A percentile compares a stretch with the other conserved stretches of the same genome.
Evolutionary conservation across 2,329 filamentous ascomycete species (phyloP).

Genomic region (Fusarium vanettenii): DNA sequence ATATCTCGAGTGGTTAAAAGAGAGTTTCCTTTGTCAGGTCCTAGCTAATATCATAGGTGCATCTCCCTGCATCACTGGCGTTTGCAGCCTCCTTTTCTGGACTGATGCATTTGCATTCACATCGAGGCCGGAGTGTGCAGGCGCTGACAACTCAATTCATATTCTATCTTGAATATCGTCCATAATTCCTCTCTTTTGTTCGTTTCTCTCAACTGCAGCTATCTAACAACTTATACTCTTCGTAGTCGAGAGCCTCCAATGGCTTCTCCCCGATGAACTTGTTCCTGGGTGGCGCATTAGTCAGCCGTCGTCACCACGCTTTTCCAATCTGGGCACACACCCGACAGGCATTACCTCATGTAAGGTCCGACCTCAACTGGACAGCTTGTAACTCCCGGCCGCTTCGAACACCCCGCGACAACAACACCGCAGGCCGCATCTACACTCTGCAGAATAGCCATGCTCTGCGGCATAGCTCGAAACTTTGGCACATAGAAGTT

Average conservation of each 20-base stretch:
- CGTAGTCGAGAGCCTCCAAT: neutral
- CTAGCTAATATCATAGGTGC: neutral
- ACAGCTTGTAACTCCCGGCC: conserved; percentile 42
- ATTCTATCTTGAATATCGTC: neutral
- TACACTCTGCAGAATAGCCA: conserved; percentile 40
- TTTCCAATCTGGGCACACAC: conserved; percentile 9
- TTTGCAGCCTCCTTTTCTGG: neutral
- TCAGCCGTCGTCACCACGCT: conserved; percentile 11
- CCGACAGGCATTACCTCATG: conserved; percentile 43
- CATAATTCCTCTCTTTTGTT: neutral
- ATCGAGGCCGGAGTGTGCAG: neutral
- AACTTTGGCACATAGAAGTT: conserved; percentile 48
- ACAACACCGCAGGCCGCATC: conserved; percentile 27
- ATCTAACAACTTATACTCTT: neutral
- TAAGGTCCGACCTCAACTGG: conserved; percentile 42
- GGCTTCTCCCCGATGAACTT: neutral
- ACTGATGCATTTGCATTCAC: neutral
- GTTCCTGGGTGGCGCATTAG: conserved; percentile 17
- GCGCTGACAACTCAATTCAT: neutral
- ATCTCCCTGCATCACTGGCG: neutral
- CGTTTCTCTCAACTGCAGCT: neutral
- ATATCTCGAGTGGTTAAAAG: neutral
- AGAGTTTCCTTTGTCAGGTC: neutral
- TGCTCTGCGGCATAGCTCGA: conserved; percentile 41
- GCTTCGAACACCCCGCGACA: conserved; percentile 31